Evolutionary conservation across 192 early-diverging fungal genomes (phyloP).

Genomic region (Rhizophagus prolifer): DNA sequence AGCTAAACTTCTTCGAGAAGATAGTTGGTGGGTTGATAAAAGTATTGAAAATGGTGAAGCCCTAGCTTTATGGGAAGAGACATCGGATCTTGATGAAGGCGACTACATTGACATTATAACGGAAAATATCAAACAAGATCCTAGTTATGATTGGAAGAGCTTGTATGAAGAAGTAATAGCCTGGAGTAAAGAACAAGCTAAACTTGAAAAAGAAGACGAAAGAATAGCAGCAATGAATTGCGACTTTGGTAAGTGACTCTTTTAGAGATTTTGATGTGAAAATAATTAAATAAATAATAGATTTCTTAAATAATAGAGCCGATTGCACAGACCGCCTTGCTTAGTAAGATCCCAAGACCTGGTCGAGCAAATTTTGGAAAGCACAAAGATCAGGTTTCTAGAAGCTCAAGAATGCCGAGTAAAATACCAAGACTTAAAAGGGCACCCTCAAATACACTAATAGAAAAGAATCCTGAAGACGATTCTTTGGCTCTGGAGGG

Average conservation of each 20-base stretch:
- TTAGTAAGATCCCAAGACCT: background rate
- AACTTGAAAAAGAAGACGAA: background rate
- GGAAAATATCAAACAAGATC: slow-evolving; percentile 40
- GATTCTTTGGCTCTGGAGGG: background rate
- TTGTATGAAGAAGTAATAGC: slow-evolving; percentile 30
- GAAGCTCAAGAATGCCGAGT: background rate
- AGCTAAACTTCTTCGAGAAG: slow-evolving; percentile 55
- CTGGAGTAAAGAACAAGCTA: slow-evolving; percentile 5
- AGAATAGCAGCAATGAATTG: background rate
- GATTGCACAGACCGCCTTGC: background rate
- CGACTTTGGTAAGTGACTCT: background rate
- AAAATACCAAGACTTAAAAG: background rate
- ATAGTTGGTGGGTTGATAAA: slow-evolving; percentile 54
- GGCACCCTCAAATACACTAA: background rate
- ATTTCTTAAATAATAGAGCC: background rate
- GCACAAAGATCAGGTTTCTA: background rate
- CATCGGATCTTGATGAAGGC: slow-evolving; percentile 45
- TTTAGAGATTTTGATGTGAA: background rate
- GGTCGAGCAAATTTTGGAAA: background rate
- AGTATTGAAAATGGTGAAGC: slow-evolving; percentile 46
- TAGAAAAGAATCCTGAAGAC: background rate
- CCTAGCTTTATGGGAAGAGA: slow-evolving; percentile 46
- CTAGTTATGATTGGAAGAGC: slow-evolving; percentile 35
- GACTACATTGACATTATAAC: slow-evolving; percentile 45
- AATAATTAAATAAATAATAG: background rate